Base-by-base conservation (phyloP, 495 filamentous ascomycete species). In the Trichoderma gamsii region DNA sequence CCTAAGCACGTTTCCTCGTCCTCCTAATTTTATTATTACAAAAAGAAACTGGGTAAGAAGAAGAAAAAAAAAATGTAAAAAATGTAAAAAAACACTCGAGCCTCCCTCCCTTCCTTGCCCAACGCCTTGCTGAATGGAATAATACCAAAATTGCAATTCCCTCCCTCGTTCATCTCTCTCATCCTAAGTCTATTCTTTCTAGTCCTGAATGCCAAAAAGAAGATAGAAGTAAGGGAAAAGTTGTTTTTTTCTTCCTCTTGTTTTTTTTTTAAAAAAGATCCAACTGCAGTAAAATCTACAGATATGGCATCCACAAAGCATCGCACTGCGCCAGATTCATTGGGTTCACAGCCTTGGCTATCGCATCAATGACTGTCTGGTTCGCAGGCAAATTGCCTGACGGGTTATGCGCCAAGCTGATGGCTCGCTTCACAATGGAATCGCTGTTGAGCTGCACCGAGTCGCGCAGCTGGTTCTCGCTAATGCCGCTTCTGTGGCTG, bases 241-340 rank as follows among this genome's bases (percentile, higher is more conserved):
- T 6, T 9, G 8, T 38, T 38, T 38, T 38, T 38, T 38, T 35
- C 6, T 35, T 35, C 32, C 32, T 35, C 2, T 35, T 35, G n/a
- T 35, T 35, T 2, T 35, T 2, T 35, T 35, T 35, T 3, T 35
- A 35, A 38, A 0, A 38, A 9, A 38, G 35, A 38, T 38, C 8
- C 35, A 38, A 38, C 8, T 38, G 4, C 5, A 3, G 35, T 7
- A 38, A 38, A 18, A 25, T 32, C 72, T 85, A 99, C 69, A 98
- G 79, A 81, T 96, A 99, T 15, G 90, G 89, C 96, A 98, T 98
- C 92, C 95, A 99, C 71, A 98, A 83, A 70, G 93, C 87, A 83
- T 99, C 96, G 68, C 88, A 90, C 73, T 87, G 82, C 27, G 89
- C 87, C 76, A 99, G 76, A 76, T 92, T 89, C 81, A 89, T 85